Evolutionary conservation across 148 eudicot species (phyloP).

Genomic region (Rhododendron mucronatum): DNA sequence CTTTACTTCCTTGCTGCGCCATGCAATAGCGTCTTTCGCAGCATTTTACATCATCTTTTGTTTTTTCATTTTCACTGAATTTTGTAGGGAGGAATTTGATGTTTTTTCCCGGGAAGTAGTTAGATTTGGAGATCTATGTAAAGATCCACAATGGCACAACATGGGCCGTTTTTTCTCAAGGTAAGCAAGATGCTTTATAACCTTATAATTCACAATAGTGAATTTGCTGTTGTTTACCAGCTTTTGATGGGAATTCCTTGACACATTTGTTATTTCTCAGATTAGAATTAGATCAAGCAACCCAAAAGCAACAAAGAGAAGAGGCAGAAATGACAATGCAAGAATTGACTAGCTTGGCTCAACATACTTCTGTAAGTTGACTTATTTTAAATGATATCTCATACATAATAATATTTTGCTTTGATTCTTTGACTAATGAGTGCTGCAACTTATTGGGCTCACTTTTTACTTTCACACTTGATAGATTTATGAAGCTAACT

Average conservation of each 20-base stretch:
- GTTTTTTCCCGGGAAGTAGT: conserved; percentile 77
- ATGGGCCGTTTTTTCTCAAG: conserved; percentile 67
- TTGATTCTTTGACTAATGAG: not conserved
- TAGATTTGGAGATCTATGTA: conserved; percentile 87
- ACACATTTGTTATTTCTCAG: conserved; percentile 41
- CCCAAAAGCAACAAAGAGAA: conserved; percentile 40
- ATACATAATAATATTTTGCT: not conserved
- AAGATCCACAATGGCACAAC: conserved; percentile 95
- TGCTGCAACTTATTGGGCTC: not conserved
- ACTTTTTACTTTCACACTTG: not conserved
- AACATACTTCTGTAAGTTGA: conserved; percentile 79
- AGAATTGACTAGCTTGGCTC: conserved; percentile 65
- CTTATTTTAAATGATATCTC: not conserved
- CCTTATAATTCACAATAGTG: conserved; percentile 2
- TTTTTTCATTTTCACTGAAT: conserved; percentile 9
- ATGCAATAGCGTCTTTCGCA: not conserved
- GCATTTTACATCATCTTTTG: not conserved
- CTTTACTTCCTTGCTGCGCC: not conserved
- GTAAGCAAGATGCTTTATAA: conserved; percentile 39
- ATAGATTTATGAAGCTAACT: not conserved
- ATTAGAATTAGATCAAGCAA: conserved; percentile 50
- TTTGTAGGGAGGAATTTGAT: conserved; percentile 73
- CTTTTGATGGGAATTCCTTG: not conserved
- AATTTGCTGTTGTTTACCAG: conserved; percentile 10
- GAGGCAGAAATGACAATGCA: conserved; percentile 70